Evolutionary conservation across 1,284 basidiomycete species (phyloP).

Genomic region (Psilocybe mexicana): DNA sequence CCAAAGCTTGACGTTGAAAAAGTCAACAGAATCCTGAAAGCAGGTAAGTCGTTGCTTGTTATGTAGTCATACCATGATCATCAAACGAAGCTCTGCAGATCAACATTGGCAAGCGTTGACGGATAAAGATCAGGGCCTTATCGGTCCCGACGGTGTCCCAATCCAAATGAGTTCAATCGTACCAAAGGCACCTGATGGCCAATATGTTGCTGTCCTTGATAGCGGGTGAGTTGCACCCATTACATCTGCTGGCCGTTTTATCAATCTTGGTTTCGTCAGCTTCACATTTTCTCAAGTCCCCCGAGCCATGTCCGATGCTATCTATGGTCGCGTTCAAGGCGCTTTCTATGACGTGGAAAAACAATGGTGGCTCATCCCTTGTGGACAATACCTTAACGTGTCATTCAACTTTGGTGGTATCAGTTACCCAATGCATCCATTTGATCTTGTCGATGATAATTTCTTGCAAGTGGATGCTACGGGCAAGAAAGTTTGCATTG

Average conservation of each 20-base stretch:
- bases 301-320: conserved; percentile 71
- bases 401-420: conserved; percentile 69
- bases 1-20: conserved; percentile 68
- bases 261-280: conserved; percentile 19
- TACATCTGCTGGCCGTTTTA: background rate
- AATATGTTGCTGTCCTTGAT: conserved; percentile 73
- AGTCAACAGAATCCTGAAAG: conserved; percentile 53
- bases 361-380: conserved; percentile 73
- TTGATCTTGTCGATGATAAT: conserved; percentile 71
- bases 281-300: conserved; percentile 59
- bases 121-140: conserved; percentile 57
- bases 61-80: background rate
- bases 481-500: conserved; percentile 67
- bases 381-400: conserved; percentile 68
- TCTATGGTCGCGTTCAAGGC: conserved; percentile 77
- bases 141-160: conserved; percentile 69
- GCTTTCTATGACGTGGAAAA: conserved; percentile 61
- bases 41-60: conserved; percentile 24
- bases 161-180: conserved; percentile 67
- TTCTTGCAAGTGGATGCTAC: conserved; percentile 52
- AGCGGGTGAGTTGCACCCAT: conserved; percentile 50
- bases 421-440: conserved; percentile 70
- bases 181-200: conserved; percentile 58
- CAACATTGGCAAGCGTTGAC: conserved; percentile 80
- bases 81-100: conserved; percentile 35